These are phyloP conservation scores for Caryopteris hybrid DNA, from an alignment of 305 asterid genomes.

Conservation along the genomic window DNA sequence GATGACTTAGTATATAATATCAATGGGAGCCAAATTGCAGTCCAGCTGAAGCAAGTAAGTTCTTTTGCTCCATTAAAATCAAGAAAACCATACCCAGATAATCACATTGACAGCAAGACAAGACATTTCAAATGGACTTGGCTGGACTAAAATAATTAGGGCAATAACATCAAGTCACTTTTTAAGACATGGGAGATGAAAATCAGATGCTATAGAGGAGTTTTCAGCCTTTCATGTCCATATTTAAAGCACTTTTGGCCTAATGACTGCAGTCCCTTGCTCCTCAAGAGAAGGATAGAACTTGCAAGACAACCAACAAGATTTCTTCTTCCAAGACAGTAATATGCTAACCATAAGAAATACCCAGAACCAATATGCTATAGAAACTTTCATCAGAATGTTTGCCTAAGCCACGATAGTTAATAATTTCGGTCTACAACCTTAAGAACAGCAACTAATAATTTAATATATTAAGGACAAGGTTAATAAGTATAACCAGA, in stretches of 20 bases:
- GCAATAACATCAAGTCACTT: not conserved
- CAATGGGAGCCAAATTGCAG: not conserved
- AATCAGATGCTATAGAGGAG: not conserved
- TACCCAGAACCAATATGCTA: too few relatives aligned
- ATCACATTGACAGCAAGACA: not conserved
- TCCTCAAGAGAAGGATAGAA: not conserved
- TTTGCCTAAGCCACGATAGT: not conserved
- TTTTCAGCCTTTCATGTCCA: not conserved
- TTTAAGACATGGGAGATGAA: not conserved
- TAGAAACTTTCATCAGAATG: not conserved
- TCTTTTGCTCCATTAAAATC: not conserved
- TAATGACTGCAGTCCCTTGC: not conserved
- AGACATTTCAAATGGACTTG: not conserved
- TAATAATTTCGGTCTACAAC: not conserved
- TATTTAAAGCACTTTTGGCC: not conserved
- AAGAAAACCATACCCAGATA: not conserved
- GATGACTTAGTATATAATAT: not conserved
- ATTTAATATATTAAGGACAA: not conserved
- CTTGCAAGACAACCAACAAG: not conserved
- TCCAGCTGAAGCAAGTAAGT: not conserved
- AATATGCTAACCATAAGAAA: not conserved
- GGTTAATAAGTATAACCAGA: not conserved
- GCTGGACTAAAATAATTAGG: not conserved
- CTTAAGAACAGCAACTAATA: not conserved
- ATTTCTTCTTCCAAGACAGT: not conserved